Evolutionary conservation across 2,329 filamentous ascomycete genomes (phyloP), one percentile per base, ranked within the genome.

Genomic region (Camillea tinctor): DNA sequence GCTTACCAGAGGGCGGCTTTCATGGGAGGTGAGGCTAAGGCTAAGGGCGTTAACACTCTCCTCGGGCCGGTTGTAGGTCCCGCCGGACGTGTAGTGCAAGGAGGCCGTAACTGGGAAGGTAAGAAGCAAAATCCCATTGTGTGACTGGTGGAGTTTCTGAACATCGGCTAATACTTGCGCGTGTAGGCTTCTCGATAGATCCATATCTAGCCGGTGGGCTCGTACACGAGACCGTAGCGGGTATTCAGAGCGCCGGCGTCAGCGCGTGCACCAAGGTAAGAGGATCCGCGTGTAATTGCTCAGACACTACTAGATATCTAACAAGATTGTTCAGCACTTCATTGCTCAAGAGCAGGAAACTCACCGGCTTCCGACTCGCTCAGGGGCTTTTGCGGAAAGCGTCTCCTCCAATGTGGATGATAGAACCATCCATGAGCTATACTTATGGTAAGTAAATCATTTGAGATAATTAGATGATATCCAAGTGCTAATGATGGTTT

Each of bases 291-390:
- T 11, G 22, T 36, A 5, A n/a, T n/a, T 6, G 6, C n/a, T 17
- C 40, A 21, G 24, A 51, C 15, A 22, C 5, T 11, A 26, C 4
- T 4, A 8, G 3, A 5, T 48, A 89, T 51, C 86, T 89, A 74
- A 84, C 87, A 62, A 84, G 81, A 24, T 71, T 81, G 80, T 17
- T 84, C 23, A 90, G 73, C 88, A 90, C 68, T 88, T 79, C 54
- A 74, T 90, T n/a, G 80, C 77, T 50, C 89, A 91, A 62, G 88
- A 90, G 71, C 88, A 91, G 69, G 88, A 91, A 68, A 85, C 71
- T 19, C 69, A 65, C 86, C 89, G 74, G 86, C 79, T 84, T 84
- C 82, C 65, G 30, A 55, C 58, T 79, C 86, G 84, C 61, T 83
- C 86, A 68, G 85, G 88, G 71, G 48, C 49, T 22, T 82, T 88